These are phyloP conservation scores for Karstenula rhodostoma DNA, from an alignment of 2,329 filamentous ascomycete genomes.

Conservation along the genomic window DNA sequence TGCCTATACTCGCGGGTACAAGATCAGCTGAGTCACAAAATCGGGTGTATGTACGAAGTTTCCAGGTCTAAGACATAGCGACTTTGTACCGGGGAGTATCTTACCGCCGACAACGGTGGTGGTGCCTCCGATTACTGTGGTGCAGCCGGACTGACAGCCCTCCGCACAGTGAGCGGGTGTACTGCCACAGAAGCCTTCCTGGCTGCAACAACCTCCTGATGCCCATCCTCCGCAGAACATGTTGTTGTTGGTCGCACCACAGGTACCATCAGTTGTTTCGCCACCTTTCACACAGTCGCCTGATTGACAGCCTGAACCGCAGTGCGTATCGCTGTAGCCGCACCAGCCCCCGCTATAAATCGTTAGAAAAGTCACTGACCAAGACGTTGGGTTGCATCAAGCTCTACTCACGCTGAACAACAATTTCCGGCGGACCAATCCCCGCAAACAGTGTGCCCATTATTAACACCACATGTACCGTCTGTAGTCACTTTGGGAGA, in stretches of 20 bases:
- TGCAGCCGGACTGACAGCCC: constrained; percentile 2
- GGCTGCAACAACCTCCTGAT: not conserved
- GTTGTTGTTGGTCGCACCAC: not conserved
- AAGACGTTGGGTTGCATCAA: too few species aligned
- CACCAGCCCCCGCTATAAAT: constrained; percentile 1
- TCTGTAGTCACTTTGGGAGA: constrained; percentile 49
- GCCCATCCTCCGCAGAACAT: constrained; percentile 1
- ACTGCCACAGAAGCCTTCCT: constrained; percentile 1
- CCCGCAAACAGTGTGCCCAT: constrained; percentile 58
- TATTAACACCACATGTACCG: constrained; percentile 57
- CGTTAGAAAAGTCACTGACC: not conserved
- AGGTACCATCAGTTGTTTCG: constrained; percentile 7
- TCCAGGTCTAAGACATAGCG: too few species aligned
- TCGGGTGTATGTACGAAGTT: too few species aligned
- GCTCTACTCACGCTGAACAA: constrained; percentile 57
- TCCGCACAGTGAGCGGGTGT: constrained; percentile 2
- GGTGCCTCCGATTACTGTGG: not conserved
- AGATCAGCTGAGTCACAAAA: too few species aligned
- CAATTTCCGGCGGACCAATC: constrained; percentile 58
- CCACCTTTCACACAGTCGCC: constrained; percentile 1
- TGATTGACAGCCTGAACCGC: constrained; percentile 1
- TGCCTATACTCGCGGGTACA: too few species aligned
- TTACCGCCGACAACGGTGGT: not conserved
- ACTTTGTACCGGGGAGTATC: too few species aligned
- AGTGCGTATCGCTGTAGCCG: not conserved